Conservation (phyloP, 495 filamentous ascomycete species). For the Talaromyces liani region DNA sequence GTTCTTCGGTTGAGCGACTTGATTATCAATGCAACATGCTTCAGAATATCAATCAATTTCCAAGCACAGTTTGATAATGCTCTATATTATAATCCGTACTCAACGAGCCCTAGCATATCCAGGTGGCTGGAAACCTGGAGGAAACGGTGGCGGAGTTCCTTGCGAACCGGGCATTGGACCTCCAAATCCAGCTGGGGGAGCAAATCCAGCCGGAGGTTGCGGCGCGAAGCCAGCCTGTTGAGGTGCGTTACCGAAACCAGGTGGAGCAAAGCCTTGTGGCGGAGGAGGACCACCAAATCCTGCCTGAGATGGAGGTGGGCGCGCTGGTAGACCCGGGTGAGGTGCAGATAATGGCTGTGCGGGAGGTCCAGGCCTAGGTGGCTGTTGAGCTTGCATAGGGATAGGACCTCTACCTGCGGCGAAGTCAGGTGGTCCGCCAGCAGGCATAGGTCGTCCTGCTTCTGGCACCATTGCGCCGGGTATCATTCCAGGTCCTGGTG, state of each 20-base stretch:
- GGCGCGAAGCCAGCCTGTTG: slow-evolving; percentile 33
- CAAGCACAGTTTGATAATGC: neutral
- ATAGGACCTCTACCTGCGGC: slow-evolving; percentile 27
- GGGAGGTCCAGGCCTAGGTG: slow-evolving; percentile 32
- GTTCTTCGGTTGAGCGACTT: neutral
- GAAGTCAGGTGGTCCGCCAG: slow-evolving; percentile 23
- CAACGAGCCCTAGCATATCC: slow-evolving; percentile 39
- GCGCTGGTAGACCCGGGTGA: slow-evolving; percentile 68
- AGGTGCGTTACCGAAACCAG: slow-evolving; percentile 42
- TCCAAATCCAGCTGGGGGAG: slow-evolving; percentile 44
- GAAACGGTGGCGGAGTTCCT: slow-evolving; percentile 33
- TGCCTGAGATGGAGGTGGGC: slow-evolving; percentile 70
- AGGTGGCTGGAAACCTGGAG: slow-evolving; percentile 44
- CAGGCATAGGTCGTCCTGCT: slow-evolving; percentile 32
- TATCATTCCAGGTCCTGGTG: slow-evolving; percentile 28
- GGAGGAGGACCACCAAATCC: slow-evolving; percentile 62
- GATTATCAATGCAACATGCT: neutral
- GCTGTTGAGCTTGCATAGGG: slow-evolving; percentile 33
- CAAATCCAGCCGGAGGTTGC: slow-evolving; percentile 47
- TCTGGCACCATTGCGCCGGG: slow-evolving; percentile 52
- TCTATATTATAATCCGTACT: slow-evolving; percentile 8
- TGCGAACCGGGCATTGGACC: slow-evolving; percentile 23
- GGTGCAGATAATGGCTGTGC: slow-evolving; percentile 50
- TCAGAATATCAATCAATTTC: neutral
- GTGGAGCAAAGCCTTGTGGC: slow-evolving; percentile 56